Evolutionary conservation across 331 rosid species (phyloP).

Genomic region (Acacia pycnantha): DNA sequence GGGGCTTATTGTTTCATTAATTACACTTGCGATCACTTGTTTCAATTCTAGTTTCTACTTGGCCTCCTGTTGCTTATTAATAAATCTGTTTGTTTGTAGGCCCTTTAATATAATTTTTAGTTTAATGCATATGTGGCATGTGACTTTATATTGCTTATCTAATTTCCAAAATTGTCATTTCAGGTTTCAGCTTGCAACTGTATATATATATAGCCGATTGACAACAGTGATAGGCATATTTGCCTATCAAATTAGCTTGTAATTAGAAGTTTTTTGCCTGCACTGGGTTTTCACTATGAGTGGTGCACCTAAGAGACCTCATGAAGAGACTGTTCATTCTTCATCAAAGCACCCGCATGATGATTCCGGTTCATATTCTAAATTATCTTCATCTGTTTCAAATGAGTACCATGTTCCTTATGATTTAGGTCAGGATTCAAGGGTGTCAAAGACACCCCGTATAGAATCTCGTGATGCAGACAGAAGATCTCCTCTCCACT

Average conservation of each 20-base stretch:
- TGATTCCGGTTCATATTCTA: slow-evolving; percentile 62
- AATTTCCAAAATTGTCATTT: slow-evolving; percentile 18
- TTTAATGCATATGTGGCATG: slow-evolving; percentile 11
- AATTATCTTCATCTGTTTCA: slow-evolving; percentile 55
- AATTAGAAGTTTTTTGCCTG: slow-evolving; percentile 22
- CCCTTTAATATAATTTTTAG: background rate
- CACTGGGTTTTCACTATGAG: slow-evolving; percentile 57
- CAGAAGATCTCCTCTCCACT: slow-evolving; percentile 72
- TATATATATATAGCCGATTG: background rate
- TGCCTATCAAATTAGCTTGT: slow-evolving; percentile 26
- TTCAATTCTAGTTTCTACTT: slow-evolving; percentile 5
- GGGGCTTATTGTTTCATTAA: background rate
- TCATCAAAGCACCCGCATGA: slow-evolving; percentile 71
- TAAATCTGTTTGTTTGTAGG: background rate
- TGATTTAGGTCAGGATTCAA: slow-evolving; percentile 64
- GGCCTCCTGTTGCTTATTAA: background rate
- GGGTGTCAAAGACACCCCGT: slow-evolving; percentile 61
- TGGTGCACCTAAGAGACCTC: slow-evolving; percentile 74
- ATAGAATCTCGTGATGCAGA: slow-evolving; percentile 74
- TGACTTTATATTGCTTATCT: slow-evolving; percentile 15
- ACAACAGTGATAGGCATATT: slow-evolving; percentile 19
- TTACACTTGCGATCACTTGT: background rate
- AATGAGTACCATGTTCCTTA: slow-evolving; percentile 60
- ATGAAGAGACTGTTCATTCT: slow-evolving; percentile 66
- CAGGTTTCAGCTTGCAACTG: slow-evolving; percentile 31